Evolutionary conservation across 2,329 filamentous ascomycete species (phyloP).

Genomic region (Sporothrix globosa): DNA sequence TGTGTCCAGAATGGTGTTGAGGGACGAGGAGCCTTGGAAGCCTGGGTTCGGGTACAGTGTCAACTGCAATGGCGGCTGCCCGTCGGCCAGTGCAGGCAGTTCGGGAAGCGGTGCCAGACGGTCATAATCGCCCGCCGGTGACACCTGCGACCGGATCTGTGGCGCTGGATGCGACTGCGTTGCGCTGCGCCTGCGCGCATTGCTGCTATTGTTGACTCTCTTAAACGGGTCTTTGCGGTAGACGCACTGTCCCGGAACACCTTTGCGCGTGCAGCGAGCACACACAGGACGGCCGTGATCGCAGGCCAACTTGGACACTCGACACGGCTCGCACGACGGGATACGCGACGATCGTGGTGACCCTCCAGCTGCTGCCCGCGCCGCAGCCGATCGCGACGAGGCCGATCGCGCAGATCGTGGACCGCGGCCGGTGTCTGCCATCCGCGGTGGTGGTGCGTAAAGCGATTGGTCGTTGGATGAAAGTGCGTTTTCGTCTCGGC

Average conservation of each 20-base stretch:
- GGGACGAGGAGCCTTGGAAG: slow-evolving; percentile 29
- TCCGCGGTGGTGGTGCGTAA: background rate
- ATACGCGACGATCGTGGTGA: slow-evolving; percentile 6
- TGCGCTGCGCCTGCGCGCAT: background rate
- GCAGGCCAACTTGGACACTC: slow-evolving; percentile 29
- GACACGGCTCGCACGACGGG: slow-evolving; percentile 30
- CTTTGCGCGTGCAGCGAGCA: slow-evolving; percentile 26
- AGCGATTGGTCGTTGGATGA: background rate
- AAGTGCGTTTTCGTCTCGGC: background rate
- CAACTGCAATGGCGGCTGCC: slow-evolving; percentile 15
- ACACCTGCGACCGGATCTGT: background rate
- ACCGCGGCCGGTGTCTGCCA: background rate
- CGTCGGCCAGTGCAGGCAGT: background rate
- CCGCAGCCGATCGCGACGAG: background rate
- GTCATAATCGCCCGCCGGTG: background rate
- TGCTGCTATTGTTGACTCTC: background rate
- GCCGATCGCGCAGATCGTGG: background rate
- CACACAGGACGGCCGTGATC: slow-evolving; percentile 29
- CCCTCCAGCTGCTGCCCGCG: background rate
- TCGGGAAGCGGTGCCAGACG: background rate
- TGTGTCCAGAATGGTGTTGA: slow-evolving; percentile 29
- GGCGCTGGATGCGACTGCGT: no score
- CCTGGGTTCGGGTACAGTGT: slow-evolving; percentile 30
- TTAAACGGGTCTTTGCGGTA: slow-evolving; percentile 31
- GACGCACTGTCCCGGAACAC: slow-evolving; percentile 8